Conservation (phyloP, 2,329 filamentous ascomycete species). For the Cladosporium austrohemisphaericum region DNA sequence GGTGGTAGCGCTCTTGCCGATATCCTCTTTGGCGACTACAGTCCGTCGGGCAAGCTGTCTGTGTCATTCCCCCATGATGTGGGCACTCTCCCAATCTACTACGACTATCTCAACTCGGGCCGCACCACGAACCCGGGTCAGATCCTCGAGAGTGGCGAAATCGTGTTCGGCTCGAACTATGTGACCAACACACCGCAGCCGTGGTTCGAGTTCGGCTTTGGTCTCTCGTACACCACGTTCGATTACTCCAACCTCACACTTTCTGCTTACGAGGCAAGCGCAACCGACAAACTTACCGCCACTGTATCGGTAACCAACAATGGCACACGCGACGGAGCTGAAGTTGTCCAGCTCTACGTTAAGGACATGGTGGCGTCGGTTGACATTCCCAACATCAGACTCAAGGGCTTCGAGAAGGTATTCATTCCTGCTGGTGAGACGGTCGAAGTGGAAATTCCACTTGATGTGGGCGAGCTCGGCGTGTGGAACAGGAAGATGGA, state of each 20-base stretch:
- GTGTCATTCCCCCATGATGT: constrained; percentile 68
- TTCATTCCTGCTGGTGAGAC: constrained; percentile 57
- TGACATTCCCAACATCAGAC: constrained; percentile 64
- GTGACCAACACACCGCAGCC: constrained; percentile 59
- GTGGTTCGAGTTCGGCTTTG: constrained; percentile 73
- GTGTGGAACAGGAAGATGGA: constrained; percentile 60
- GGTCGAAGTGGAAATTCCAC: constrained; percentile 56
- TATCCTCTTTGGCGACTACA: constrained; percentile 68
- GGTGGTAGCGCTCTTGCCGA: constrained; percentile 77
- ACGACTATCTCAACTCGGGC: constrained; percentile 68
- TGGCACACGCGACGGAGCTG: constrained; percentile 12
- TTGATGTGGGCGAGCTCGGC: constrained; percentile 52
- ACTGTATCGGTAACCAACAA: constrained; percentile 22
- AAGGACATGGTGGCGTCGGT: constrained; percentile 52
- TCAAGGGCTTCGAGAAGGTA: constrained; percentile 66
- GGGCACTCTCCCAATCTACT: constrained; percentile 65
- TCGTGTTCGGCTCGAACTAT: constrained; percentile 63
- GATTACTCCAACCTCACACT: constrained; percentile 12
- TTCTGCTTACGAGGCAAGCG: constrained; percentile 34
- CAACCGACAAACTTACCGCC: constrained; percentile 3
- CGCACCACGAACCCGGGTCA: constrained; percentile 54
- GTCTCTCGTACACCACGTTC: constrained; percentile 67
- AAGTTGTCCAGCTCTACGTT: constrained; percentile 14
- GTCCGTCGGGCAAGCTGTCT: constrained; percentile 71
- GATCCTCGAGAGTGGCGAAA: constrained; percentile 54